Evolutionary conservation across 2,329 filamentous ascomycete species (phyloP).

Genomic region (Cadophora malorum): DNA sequence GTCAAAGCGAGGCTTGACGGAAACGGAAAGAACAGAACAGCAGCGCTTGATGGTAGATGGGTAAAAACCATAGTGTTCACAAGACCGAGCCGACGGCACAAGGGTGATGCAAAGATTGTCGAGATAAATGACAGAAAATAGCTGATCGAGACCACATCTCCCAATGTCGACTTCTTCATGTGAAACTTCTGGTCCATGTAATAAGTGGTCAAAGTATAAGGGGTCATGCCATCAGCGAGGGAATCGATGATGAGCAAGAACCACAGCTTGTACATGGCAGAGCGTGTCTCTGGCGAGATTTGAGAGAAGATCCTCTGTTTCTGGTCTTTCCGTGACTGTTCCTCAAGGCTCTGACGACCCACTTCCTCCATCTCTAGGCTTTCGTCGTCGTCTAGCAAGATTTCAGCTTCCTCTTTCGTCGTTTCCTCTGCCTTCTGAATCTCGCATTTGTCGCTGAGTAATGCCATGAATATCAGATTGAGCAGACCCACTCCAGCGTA

Average conservation of each 20-base stretch:
- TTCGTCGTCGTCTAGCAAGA: constrained; percentile 30
- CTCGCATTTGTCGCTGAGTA: constrained; percentile 51
- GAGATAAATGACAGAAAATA: constrained; percentile 62
- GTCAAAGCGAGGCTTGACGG: constrained; percentile 62
- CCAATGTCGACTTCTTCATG: constrained; percentile 61
- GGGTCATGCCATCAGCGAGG: constrained; percentile 70
- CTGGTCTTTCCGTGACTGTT: background rate
- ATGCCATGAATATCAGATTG: constrained; percentile 60
- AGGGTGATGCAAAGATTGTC: constrained; percentile 56
- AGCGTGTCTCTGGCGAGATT: constrained; percentile 63
- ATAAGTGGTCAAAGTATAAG: constrained; percentile 62
- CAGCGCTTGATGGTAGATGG: constrained; percentile 65
- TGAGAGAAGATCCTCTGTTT: constrained; percentile 52
- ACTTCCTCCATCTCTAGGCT: constrained; percentile 24
- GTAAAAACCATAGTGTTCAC: constrained; percentile 78
- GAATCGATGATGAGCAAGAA: constrained; percentile 69
- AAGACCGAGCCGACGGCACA: constrained; percentile 60
- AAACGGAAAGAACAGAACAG: constrained; percentile 59
- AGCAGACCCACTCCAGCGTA: constrained; percentile 62
- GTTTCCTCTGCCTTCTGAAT: constrained; percentile 18
- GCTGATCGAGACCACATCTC: constrained; percentile 61
- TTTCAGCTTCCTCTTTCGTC: constrained; percentile 30
- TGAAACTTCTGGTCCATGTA: constrained; percentile 64
- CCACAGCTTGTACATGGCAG: constrained; percentile 69
- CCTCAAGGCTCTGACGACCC: background rate